These are phyloP conservation scores for Macadamia integrifolia DNA, from an alignment of 164 flowering plant species.

Conservation along the genomic window DNA sequence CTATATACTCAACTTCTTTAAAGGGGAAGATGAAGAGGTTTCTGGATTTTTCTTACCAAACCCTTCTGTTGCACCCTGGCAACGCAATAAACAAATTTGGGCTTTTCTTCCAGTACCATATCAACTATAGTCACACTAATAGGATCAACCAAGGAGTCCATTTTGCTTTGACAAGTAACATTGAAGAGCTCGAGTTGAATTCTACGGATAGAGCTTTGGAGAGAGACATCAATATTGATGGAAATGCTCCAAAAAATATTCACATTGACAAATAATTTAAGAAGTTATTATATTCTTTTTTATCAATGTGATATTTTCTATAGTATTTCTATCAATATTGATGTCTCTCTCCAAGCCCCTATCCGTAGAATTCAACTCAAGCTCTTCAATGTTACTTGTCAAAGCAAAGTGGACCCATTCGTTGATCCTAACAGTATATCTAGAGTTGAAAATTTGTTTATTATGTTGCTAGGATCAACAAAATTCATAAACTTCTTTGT, in stretches of 20 bases:
- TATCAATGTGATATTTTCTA: background rate
- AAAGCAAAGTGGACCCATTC: background rate
- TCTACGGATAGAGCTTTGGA: background rate
- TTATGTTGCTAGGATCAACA: background rate
- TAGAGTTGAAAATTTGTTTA: background rate
- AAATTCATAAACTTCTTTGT: too few species aligned
- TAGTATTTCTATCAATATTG: too few species aligned
- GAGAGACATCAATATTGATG: background rate
- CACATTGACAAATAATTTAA: background rate
- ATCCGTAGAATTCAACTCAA: background rate
- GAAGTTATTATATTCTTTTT: background rate
- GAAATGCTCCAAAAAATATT: background rate
- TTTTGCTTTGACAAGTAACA: background rate
- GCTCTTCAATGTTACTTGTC: background rate
- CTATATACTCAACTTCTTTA: too few species aligned
- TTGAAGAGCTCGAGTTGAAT: background rate
- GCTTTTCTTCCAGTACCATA: background rate
- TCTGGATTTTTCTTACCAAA: background rate
- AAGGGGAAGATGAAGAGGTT: background rate
- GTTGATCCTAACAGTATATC: background rate
- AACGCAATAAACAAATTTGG: background rate
- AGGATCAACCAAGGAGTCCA: background rate
- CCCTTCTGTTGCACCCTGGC: background rate
- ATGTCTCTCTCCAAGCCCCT: too few species aligned
- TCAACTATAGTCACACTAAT: too few species aligned